Base-by-base conservation (phyloP, 2,329 filamentous ascomycete genomes). In the Fragosphaeria purpurea region DNA sequence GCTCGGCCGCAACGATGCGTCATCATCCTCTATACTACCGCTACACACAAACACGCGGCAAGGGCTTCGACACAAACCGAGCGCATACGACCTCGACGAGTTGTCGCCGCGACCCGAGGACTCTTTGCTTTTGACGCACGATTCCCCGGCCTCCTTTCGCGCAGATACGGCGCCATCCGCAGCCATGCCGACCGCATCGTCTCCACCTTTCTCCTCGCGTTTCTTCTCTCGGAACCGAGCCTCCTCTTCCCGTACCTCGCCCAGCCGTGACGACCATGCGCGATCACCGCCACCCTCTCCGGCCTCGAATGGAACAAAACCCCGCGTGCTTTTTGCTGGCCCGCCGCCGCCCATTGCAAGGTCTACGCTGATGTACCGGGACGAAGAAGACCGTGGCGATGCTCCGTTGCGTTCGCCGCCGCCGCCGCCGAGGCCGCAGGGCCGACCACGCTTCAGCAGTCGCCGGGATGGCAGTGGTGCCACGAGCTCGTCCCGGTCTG, bases 321-420 rank as follows among this genome's bases (percentile, higher is more conserved):
- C 57, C 11, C 51, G 50, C 2, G 53, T 62, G 4, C 65, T 76
- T 43, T 77, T 77, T 51, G 59, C 64, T 3, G 73, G 73, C 1
- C 74, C 75, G 0, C 75, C 75, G 0, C 73, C 75, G 1, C 75
- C 75, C 4, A 77, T 78, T 50, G 67, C 71, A 1, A 56, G 63
- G 6, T 75, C 74, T 0, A 63, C 67, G 4, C 52, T 71, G 22
- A 49, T 71, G 3, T 64, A 65, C 50, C 55, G 61, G 22, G 63
- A 67, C 12, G 60, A 61, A 30, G 63, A 65, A 40, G 62, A 62
- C 6, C 50, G 51, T 10, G 38, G 41, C 12, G 46, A 53, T 10
- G 22, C 33, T 22, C 22, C 22, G 22, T 22, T 22, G 10, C 46
- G 49, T 31, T 41, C 39, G 12, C 41, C 39, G 8, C 51, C 13